Evolutionary conservation across 192 early-diverging fungal genomes (phyloP), one percentile per base, ranked within the genome.

Genomic region (Umbelopsis sp.): DNA sequence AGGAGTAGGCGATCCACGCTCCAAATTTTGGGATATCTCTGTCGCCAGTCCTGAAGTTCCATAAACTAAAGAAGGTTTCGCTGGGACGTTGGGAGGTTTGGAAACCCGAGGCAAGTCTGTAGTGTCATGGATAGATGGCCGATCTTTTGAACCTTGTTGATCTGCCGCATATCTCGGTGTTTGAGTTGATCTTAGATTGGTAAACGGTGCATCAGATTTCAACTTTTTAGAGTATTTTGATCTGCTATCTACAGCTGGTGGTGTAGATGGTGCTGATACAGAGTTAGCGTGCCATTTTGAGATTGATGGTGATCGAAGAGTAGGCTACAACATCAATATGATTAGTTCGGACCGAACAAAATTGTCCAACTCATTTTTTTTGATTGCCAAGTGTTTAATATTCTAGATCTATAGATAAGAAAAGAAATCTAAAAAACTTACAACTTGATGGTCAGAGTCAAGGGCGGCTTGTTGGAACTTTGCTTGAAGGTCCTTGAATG

Each of bases 401-500:
- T 4, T 1, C 37, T 41, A 35, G 27, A 5, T 11, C 27, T 25
- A 52, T 12, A 52, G 16, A 11, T 15, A 33, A 18, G 12, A 13
- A 58, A 58, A 1, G 16, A 58, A 6, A 1, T 13, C 13, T n/a
- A n/a, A n/a, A 30, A 4, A 18, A 35, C 55, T 61, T 61, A 61
- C 55, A 5, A 18, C 21, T 61, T 61, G 37, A 16, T 12, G 16
- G 5, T 61, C 27, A n/a, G 25, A 35, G 15, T 25, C 25, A 2
- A 25, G 18, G n/a, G 55, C 30, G n/a, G 55, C 70, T 50, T 67
- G 65, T 18, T 74, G 72, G 30, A 74, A 74, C 25, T 41, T 74
- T 27, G 72, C 72, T 44, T 68, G 67, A 35, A 74, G 64, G 41
- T 74, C 72, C 64, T 74, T 74, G 45, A 74, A 74, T 10, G 72